Conservation (phyloP, 331 rosid genomes). For the Malus hybrid region DNA sequence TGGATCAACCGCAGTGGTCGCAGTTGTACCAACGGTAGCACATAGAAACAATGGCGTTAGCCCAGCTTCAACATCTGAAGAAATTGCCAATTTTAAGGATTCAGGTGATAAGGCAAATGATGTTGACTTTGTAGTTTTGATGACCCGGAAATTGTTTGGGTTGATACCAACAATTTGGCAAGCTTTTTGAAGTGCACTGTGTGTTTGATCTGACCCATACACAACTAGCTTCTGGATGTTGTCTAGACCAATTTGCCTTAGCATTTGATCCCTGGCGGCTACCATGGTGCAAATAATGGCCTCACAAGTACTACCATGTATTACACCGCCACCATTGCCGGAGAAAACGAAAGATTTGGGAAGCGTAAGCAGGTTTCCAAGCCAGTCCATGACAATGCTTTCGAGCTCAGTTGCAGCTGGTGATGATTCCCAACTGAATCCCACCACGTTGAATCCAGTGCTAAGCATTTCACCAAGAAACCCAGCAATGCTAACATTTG, state of each 20-base stretch:
- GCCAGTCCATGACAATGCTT: constrained; percentile 22
- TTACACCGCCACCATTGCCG: constrained; percentile 4
- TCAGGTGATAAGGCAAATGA: constrained; percentile 3
- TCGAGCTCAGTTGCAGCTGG: constrained; percentile 22
- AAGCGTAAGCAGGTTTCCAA: constrained; percentile 20
- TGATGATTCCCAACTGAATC: constrained; percentile 19
- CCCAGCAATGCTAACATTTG: background rate
- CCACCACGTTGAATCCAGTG: constrained; percentile 13
- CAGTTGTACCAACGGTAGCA: constrained; percentile 18
- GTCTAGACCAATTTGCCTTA: constrained; percentile 6
- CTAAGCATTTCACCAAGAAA: constrained; percentile 21
- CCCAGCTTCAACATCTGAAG: constrained; percentile 7
- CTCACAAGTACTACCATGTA: constrained; percentile 16
- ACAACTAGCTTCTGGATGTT: constrained; percentile 11
- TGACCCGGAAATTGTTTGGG: constrained; percentile 1
- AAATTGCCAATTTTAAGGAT: background rate
- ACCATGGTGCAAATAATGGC: constrained; percentile 10
- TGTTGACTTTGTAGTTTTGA: constrained; percentile 3
- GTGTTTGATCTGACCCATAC: constrained; percentile 30
- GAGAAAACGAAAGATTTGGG: constrained; percentile 18
- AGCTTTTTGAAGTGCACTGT: constrained; percentile 16
- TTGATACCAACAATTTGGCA: constrained; percentile 16
- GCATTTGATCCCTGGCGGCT: constrained; percentile 12
- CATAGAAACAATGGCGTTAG: constrained; percentile 17
- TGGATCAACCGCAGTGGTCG: constrained; percentile 18